Evolutionary conservation across 768 basidiomycete species (phyloP), one percentile per base, ranked within the genome.

Genomic region (Collybiopsis luxurians): DNA sequence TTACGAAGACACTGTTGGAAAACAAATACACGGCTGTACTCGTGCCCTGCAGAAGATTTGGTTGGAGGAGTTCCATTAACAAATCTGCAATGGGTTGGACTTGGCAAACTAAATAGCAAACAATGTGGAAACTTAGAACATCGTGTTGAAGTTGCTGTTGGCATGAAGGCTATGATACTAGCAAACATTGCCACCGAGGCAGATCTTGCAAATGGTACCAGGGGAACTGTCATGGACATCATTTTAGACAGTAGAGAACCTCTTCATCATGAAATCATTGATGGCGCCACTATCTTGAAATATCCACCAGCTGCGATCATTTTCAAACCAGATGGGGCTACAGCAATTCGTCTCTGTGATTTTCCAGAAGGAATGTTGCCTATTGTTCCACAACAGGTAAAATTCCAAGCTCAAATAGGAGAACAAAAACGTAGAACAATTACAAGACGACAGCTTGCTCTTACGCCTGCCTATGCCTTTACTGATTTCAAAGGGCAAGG

Each of bases 401-500:
- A 46, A 2, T 72, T 69, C 43, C 40, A 24, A 1, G 61, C 69
- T 6, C 49, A 48, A 27, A 50, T 68, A 15, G 13, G 4, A 10
- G 53, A 31, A 31, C 24, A 63, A n/a, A 34, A 19, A n/a, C 30
- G 34, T 21, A 17, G 55, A 40, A 66, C 46, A 0, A 61, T 69
- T 1, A 59, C 26, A 5, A 36, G 67, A 1, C 21, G 39, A 0
- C 71, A 77, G 54, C 68, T 63, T 31, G 66, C 73, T 2, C 58
- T 76, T 2, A 74, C 73, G 4, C 56, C 65, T 0, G 74, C 74
- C 24, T 78, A 76, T 51, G 70, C 72, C 1, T 78, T 79, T 61
- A 77, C 74, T 0, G 75, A 77, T 59, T 78, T 76, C 55, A 47
- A 67, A 27, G 61, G 71, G 2, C 77, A 80, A 59, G 78, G 76